Evolutionary conservation across 805 yeast species (phyloP).

Genomic region (Barnettozyma salicaria): DNA sequence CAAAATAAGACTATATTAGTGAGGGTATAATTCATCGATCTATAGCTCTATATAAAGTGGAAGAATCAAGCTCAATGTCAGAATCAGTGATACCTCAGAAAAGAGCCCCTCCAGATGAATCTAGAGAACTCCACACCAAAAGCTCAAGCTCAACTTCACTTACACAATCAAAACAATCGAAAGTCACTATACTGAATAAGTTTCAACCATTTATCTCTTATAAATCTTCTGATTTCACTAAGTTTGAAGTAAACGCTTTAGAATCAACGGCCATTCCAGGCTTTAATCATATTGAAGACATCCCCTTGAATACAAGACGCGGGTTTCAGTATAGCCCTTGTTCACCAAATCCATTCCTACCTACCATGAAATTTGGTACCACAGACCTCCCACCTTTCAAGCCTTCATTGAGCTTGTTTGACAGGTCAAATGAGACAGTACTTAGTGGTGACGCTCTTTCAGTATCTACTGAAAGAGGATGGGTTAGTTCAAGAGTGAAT

Average conservation of each 20-base stretch:
- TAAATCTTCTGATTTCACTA: conserved; percentile 18
- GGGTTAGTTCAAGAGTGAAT: conserved; percentile 74
- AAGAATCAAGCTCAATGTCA: conserved; percentile 4
- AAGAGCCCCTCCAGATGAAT: conserved; percentile 4
- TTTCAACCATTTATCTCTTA: conserved; percentile 23
- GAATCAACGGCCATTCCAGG: conserved; percentile 9
- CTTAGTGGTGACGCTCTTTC: conserved; percentile 33
- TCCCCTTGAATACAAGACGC: conserved; percentile 63
- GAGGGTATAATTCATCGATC: too few relatives aligned
- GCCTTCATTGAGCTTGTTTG: conserved; percentile 58
- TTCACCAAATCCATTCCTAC: conserved; percentile 57
- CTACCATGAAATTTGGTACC: conserved; percentile 55
- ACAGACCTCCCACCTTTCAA: conserved; percentile 67
- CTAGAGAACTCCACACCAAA: background rate
- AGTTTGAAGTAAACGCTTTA: conserved; percentile 9
- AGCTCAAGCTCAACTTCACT: background rate
- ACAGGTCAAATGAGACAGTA: conserved; percentile 55
- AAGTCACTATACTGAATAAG: conserved; percentile 14
- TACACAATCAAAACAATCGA: background rate
- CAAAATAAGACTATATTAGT: too few relatives aligned
- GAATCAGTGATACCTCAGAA: conserved; percentile 7
- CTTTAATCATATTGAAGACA: conserved; percentile 58
- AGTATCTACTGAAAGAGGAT: conserved; percentile 63
- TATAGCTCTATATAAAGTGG: too few relatives aligned
- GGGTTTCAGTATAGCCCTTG: conserved; percentile 81